Evolutionary conservation across 2,329 filamentous ascomycete species (phyloP), one percentile per base, ranked within the genome.

Genomic region (Phialocephala subalpina): DNA sequence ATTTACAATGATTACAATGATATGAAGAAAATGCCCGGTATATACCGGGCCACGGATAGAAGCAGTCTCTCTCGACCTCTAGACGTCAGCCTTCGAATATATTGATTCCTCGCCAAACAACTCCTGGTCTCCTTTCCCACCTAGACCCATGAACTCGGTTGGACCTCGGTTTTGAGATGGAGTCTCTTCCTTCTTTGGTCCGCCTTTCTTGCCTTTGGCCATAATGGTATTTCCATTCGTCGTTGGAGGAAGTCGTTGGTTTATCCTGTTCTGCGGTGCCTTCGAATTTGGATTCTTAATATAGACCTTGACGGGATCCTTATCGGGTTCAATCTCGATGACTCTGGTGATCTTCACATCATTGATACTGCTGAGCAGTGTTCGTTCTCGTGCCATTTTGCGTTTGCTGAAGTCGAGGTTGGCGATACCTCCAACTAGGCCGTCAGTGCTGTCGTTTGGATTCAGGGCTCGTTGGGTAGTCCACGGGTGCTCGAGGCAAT

Each of bases 401-500:
- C 95, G 89, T 73, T 91, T 92, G 29, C 91, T 89, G 76, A 99
- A 94, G 72, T 96, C 93, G 11, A 99, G 85, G 12, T 87, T 86
- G 27, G 88, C 89, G 72, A 99, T 87, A 36, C 92, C 94, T n/a
- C 92, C 92, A 0, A 96, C 94, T 25, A 99, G 84, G 6, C 95
- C 94, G 75, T 97, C 94, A 18, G 94, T 97, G 79, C 94, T 97
- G 80, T 97, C 95, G 67, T 89, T 90, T 35, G 90, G 83, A 67
- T 85, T 89, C 40, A 87, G 82, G 16, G 77, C 69, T 47, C 80
- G 86, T 69, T 88, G 85, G 0, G 88, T 93, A 62, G 93, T 87
- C 96, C 96, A 99, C 0, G 95, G 94, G 76, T 99, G 96, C 70
- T 91, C 83, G 11, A 99, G 85, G 75, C 96, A 98, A 73, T 97